Percentiles rank a stretch among this genome's conserved stretches.
phyloP scores from a whole-genome alignment of 345 rosid genomes.

The Cochlearia excelsa region DNA sequence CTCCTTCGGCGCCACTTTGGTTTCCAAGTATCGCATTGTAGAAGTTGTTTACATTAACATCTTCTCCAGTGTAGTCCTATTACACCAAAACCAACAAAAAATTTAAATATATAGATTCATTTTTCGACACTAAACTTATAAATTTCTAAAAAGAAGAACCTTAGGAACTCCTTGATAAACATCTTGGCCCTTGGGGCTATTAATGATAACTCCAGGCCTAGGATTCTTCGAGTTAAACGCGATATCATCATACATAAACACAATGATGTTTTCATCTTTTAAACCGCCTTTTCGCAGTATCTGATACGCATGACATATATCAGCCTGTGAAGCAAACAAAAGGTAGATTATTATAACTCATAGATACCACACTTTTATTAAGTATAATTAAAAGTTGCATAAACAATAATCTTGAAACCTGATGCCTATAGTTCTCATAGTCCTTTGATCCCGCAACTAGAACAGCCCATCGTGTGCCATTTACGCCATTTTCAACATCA shows the following conservation, averaged over 20 bases:
- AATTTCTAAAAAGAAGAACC: constrained; percentile 32
- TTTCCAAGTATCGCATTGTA: constrained; percentile 55
- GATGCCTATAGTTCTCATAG: constrained; percentile 64
- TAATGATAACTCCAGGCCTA: constrained; percentile 59
- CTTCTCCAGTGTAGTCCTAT: constrained; percentile 53
- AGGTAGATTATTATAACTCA: neutral
- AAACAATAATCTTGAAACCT: constrained; percentile 36
- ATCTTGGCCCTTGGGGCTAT: constrained; percentile 53
- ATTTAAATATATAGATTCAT: neutral
- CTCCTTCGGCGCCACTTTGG: constrained; percentile 50
- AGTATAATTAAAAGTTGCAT: neutral
- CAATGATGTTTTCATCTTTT: constrained; percentile 67
- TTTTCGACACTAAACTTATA: neutral
- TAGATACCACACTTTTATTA: too few relatives aligned
- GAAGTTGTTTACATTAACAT: constrained; percentile 45
- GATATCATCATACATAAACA: constrained; percentile 81
- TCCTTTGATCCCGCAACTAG: constrained; percentile 60
- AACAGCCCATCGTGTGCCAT: constrained; percentile 66
- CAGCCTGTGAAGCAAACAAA: constrained; percentile 46
- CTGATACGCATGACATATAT: constrained; percentile 76
- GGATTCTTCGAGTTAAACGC: constrained; percentile 49
- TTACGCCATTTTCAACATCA: constrained; percentile 4
- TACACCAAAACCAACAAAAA: neutral
- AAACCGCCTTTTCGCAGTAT: constrained; percentile 50
- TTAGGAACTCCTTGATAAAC: constrained; percentile 68